Evolutionary conservation across 495 filamentous ascomycete genomes (phyloP).

Genomic region (Durotheca rogersii): DNA sequence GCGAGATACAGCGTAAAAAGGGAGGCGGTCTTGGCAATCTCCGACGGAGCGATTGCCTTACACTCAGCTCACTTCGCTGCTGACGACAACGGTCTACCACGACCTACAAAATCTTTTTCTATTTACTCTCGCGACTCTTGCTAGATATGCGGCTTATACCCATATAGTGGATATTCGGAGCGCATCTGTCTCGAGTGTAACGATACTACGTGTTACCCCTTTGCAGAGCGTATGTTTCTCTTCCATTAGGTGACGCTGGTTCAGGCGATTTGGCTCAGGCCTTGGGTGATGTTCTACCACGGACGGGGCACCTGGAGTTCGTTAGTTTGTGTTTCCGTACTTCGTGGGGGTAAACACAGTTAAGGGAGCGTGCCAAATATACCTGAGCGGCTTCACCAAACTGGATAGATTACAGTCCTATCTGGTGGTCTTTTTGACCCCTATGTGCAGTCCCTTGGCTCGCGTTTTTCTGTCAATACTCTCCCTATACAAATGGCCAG

Average conservation of each 20-base stretch:
- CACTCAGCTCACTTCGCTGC: constrained; percentile 3
- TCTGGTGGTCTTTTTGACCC: constrained; percentile 3
- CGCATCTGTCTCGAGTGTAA: constrained; percentile 4
- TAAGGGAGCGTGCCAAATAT: constrained; percentile 23
- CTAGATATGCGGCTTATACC: constrained; percentile 29
- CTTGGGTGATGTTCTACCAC: constrained; percentile 10
- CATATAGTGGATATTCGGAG: constrained; percentile 12
- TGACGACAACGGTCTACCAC: constrained; percentile 20
- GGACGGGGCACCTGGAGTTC: constrained; percentile 15
- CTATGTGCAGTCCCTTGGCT: too few relatives aligned
- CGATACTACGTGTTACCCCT: constrained; percentile 16
- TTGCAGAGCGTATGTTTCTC: constrained; percentile 13
- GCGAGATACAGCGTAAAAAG: constrained; percentile 16
- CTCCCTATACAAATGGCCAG: too few relatives aligned
- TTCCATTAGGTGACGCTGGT: constrained; percentile 13
- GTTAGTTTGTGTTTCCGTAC: constrained; percentile 15
- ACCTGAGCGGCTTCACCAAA: constrained; percentile 14
- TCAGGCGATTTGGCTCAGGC: constrained; percentile 11
- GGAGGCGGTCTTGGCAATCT: constrained; percentile 12
- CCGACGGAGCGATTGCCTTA: constrained; percentile 16
- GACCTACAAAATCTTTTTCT: constrained; percentile 24
- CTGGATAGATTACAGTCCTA: constrained; percentile 15
- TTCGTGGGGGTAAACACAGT: constrained; percentile 12
- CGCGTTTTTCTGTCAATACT: too few relatives aligned
- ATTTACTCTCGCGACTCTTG: constrained; percentile 23